Base-by-base conservation (phyloP, 78 protist genomes). In the Dictyostelium capitatum region DNA sequence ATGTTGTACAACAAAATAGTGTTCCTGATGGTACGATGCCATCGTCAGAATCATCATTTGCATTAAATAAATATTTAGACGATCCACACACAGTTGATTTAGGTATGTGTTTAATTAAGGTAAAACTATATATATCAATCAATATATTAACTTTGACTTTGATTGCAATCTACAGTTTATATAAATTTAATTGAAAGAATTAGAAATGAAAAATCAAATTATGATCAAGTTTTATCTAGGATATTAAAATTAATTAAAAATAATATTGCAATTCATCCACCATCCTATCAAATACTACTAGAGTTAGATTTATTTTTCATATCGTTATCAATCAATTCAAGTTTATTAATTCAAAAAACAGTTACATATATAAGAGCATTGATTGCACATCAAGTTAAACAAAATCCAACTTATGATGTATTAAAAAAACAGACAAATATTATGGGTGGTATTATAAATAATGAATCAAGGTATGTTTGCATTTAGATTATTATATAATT, bases 1-100 rank as follows among this genome's bases (percentile, higher is more conserved):
- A 85, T 75, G 92, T 85, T 28, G 92, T 85, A 25, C 92, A 85
- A 62, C 83, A 75, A 59, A 85, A 85, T n/a, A 75, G 83, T 62
- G 75, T 85, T n/a, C 92, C 92, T 9, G 92, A 85, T 75, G 92
- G 92, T 19, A 85, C 92, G 1, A 85, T 85, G 70, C 92, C 92
- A 12, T 57, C 78, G 4, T 51, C 82, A 41, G 92, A 85, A 19
- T 82, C 92, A 17, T 73, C 62, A 19, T 85, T 85, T 43, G 67
- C 46, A 59, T 41, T 85, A 23, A 85, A 75, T 23, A 85, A 56
- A 75, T 85, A 85, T 57, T 85, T 85, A 50, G 92, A 85, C 30
- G 92, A 85, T 51, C 84, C 92, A 43, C 74, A 85, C 48, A 59
- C 82, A 50, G 92, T 85, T 19, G 92, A 85, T 85, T 48, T 85